Base-by-base conservation (phyloP, 805 yeast species). In the Debaryomyces castellii region DNA sequence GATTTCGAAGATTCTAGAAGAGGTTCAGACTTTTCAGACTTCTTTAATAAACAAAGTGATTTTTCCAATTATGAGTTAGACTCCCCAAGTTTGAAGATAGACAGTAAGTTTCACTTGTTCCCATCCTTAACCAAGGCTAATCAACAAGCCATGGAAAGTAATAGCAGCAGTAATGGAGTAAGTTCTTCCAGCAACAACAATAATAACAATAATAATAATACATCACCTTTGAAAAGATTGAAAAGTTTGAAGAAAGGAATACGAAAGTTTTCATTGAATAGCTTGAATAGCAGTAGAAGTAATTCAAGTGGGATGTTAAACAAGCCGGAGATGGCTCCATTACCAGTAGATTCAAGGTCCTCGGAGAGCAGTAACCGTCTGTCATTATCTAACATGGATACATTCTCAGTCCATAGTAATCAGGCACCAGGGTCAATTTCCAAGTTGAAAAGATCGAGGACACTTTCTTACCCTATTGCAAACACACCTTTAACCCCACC, bases 201-300 rank as follows among this genome's bases (percentile, higher is more conserved):
- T 4, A 27, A 22, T 22, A 28, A 20, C 27, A 18, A 22, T 3
- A 14, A 23, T 10, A 24, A 45, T 9, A 39, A 47, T 50, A 52
- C 61, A 24, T 57, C 65, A 41, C 76, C 74, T 2, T 57, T 69
- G 46, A 63, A 62, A 42, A 58, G 72, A 40, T 57, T 71, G 41
- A 69, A 66, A 45, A 66, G 67, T 50, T 52, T 71, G 34, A 69
- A 68, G 42, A 61, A 64, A 14, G 71, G 73, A 4, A 67, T 72
- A 16, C 57, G 76, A 47, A 49, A 48, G n/a, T 45, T 51, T 25
- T 50, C 57, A 3, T 42, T 53, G 27, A 40, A 45, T 28, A 48
- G 40, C 37, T 33, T 48, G 34, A 32, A 44, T 44, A 39, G 39
- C 36, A 8, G 35, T 28, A 39, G 37, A 51, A 53, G 33, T 32